These are phyloP conservation scores for Murraya koenigii DNA, from an alignment of 345 rosid genomes.

Conservation along the genomic window DNA sequence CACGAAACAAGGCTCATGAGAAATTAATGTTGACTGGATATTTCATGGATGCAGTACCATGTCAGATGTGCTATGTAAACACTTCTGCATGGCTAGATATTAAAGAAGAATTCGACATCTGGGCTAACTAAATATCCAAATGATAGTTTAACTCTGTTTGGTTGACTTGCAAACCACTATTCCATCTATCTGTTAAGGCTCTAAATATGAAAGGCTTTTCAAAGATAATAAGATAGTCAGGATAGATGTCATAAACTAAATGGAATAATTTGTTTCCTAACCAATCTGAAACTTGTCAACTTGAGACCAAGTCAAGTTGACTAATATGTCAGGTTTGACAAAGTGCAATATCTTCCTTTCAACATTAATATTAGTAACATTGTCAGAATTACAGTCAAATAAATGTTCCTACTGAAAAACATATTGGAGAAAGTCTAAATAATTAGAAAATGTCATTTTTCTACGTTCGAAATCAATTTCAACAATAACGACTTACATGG, in stretches of 20 bases:
- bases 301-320: constrained; percentile 34
- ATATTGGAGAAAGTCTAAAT: neutral
- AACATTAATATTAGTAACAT: neutral
- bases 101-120: neutral
- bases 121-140: neutral
- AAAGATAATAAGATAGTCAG: constrained; percentile 21
- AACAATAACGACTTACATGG: constrained; percentile 66
- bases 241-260: constrained; percentile 10
- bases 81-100: neutral
- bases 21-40: neutral
- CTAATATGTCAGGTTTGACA: constrained; percentile 28
- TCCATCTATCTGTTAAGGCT: neutral
- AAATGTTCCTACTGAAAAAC: neutral
- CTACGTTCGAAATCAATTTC: neutral
- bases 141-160: neutral
- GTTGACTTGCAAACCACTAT: neutral
- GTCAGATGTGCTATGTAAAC: neutral
- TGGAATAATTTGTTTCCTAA: constrained; percentile 20
- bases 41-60: neutral
- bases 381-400: constrained; percentile 3
- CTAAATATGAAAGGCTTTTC: neutral
- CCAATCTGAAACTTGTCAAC: constrained; percentile 13
- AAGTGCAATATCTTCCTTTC: constrained; percentile 16
- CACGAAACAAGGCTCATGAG: neutral
- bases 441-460: neutral